Evolutionary conservation across 345 rosid species (phyloP), one percentile per base, ranked within the genome.

Genomic region (Gossypium turneri): DNA sequence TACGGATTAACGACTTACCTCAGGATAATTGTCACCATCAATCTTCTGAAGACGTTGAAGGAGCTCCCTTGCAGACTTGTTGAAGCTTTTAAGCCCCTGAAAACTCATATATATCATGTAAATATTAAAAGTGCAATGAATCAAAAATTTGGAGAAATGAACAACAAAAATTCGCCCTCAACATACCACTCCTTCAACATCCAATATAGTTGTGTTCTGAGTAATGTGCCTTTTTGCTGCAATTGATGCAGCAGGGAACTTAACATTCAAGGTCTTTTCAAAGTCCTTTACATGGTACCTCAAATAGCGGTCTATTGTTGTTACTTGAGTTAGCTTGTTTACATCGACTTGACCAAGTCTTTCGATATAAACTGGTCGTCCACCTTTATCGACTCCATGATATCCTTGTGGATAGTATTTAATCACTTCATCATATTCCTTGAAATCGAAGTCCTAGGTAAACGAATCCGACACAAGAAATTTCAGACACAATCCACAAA

Each of bases 121-220:
- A 4, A 34, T 7, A 47, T 67, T 67, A 19, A 8, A n/a, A 72
- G 74, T 38, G 13, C 13, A 72, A 71, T 12, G 17, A 19, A 25
- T 11, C 24, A 57, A 68, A 9, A 50, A 12, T 25, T 50, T 27
- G 22, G 44, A 68, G 22, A 48, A 50, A 67, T 13, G 17, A 27
- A 19, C 3, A 50, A 10, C 59, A 69, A 25, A 50, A 68, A 10
- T 57, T 58, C 17, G 57, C 41, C 41, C 7, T 34, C 7, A 34
- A 84, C 93, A 22, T 81, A 94, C 98, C 91, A 94, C 97, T 87
- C 97, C 95, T 85, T 90, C 94, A 52, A 90, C 98, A 77, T 94
- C 97, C 84, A 94, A 79, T 78, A 94, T 92, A 13, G 97, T 90
- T 52, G 97, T 94, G 86, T 97, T 94, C 87, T 90, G 97, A 74